These are phyloP conservation scores for Marasmius fiardii DNA, from an alignment of 1,284 basidiomycete species.

Conservation along the genomic window DNA sequence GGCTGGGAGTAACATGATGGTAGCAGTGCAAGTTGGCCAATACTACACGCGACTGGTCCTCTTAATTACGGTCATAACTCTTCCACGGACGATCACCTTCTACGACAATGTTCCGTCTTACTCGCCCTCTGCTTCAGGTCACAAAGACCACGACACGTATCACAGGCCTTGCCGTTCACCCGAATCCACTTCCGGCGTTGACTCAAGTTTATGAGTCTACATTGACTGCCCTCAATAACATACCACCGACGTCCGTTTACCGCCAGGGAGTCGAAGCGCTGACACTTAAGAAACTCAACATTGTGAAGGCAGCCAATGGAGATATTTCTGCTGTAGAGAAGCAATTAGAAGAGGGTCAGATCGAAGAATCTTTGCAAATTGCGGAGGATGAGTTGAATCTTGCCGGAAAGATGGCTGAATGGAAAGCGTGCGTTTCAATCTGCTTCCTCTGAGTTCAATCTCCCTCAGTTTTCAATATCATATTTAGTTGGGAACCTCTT, in stretches of 20 bases:
- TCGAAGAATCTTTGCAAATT: conserved; percentile 82
- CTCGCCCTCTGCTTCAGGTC: conserved; percentile 67
- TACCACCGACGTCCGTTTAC: conserved; percentile 85
- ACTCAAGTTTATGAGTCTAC: conserved; percentile 78
- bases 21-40: conserved; percentile 18
- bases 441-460: too few relatives aligned
- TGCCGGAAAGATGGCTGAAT: conserved; percentile 85
- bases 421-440: conserved; percentile 83
- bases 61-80: not conserved
- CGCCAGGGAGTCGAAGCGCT: conserved; percentile 88
- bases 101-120: conserved; percentile 70
- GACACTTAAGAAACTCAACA: conserved; percentile 77
- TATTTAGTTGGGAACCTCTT: conserved; percentile 88
- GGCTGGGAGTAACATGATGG: conserved; percentile 15
- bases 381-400: conserved; percentile 83
- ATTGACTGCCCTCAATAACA: conserved; percentile 62
- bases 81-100: conserved; percentile 8
- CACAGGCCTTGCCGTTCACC: conserved; percentile 71
- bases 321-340: conserved; percentile 69
- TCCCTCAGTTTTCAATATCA: too few relatives aligned
- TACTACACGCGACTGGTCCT: not conserved
- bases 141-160: conserved; percentile 81
- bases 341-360: conserved; percentile 72
- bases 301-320: conserved; percentile 68
- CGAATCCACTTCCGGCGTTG: conserved; percentile 78